Evolutionary conservation across 2,329 filamentous ascomycete species (phyloP).

Genomic region (Aspergillus carbonarius): DNA sequence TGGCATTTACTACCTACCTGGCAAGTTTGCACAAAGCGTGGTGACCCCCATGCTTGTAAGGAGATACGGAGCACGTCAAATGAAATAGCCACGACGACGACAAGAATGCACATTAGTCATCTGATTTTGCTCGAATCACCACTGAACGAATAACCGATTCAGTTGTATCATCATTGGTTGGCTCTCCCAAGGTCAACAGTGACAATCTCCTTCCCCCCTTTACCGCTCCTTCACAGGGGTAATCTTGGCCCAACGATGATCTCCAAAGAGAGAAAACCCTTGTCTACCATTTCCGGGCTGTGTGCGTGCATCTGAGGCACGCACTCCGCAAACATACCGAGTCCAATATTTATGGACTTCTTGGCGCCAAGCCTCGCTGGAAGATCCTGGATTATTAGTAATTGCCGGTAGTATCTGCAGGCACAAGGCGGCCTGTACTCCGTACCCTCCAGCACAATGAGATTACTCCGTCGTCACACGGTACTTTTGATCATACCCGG

Average conservation of each 20-base stretch:
- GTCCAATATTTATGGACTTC: neutral
- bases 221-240: neutral
- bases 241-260: neutral
- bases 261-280: neutral
- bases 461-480: neutral
- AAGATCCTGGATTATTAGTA: slow-evolving; percentile 1
- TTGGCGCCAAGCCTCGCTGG: neutral
- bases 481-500: neutral
- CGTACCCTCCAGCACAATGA: neutral
- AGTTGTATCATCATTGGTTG: too few species aligned
- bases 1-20: too few species aligned
- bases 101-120: too few species aligned
- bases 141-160: too few species aligned
- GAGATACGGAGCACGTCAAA: too few species aligned
- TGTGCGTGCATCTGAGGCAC: neutral
- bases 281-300: neutral
- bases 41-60: too few species aligned
- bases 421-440: neutral
- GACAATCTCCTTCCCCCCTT: neutral
- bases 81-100: too few species aligned
- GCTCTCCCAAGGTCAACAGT: neutral
- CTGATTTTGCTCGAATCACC: too few species aligned
- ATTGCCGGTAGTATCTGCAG: neutral
- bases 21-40: too few species aligned
- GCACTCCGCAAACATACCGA: neutral